Evolutionary conservation across 306 rosid genomes (phyloP).

Genomic region (Malus asiatica): DNA sequence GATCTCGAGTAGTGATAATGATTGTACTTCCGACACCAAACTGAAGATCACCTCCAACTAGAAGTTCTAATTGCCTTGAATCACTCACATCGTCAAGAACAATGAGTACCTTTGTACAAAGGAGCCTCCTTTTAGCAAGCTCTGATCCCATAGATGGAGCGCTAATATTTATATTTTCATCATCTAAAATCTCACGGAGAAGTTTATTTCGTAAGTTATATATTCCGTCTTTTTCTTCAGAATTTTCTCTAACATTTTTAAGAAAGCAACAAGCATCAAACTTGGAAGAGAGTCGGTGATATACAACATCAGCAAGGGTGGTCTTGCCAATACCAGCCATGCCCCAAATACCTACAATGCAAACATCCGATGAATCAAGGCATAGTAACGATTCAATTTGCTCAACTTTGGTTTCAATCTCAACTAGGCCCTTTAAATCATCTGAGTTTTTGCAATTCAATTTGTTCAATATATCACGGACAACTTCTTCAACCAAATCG

Average conservation of each 20-base stretch:
- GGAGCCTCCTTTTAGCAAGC: not conserved
- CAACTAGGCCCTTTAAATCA: not conserved
- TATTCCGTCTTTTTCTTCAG: not conserved
- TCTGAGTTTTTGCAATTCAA: not conserved
- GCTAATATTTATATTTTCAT: not conserved
- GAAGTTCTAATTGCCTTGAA: not conserved
- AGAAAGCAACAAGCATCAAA: not conserved
- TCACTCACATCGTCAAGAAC: not conserved
- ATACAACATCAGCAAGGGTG: not conserved
- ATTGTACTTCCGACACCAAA: not conserved
- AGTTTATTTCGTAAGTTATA: not conserved
- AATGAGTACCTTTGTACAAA: not conserved
- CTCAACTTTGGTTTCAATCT: too few species aligned
- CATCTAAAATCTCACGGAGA: rapidly evolving
- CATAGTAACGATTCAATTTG: too few species aligned
- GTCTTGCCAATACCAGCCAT: too few species aligned
- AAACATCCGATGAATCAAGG: too few species aligned
- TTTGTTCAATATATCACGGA: too few species aligned
- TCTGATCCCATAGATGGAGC: not conserved
- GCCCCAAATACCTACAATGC: too few species aligned
- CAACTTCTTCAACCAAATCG: too few species aligned
- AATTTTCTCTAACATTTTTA: not conserved
- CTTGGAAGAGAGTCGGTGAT: not conserved
- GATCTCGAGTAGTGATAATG: not conserved
- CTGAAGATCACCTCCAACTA: not conserved